These are phyloP conservation scores for Clavispora carvajalis DNA, from an alignment of 805 yeast species.

Conservation along the genomic window DNA sequence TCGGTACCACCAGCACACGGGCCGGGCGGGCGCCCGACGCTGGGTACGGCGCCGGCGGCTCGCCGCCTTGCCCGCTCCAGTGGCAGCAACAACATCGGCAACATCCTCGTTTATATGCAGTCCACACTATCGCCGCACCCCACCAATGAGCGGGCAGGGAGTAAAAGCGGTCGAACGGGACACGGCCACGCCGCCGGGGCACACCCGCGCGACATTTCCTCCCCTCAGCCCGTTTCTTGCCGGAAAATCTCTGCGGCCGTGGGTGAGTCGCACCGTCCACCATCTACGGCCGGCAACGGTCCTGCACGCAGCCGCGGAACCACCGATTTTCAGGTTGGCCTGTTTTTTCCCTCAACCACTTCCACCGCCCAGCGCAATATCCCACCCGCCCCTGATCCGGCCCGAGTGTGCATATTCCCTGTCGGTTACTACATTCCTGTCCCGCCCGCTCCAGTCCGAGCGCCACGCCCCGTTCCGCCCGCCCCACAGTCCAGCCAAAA, in stretches of 20 bases:
- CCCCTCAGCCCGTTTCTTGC: no score
- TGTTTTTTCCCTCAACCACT: slow-evolving; percentile 3
- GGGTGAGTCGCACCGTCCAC: neutral
- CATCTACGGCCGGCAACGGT: neutral
- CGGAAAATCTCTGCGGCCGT: no score
- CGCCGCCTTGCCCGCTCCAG: no score
- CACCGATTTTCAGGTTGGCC: slow-evolving; percentile 1
- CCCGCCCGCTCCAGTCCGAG: neutral
- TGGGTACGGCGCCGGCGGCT: no score
- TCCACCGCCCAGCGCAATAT: neutral
- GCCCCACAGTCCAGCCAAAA: no score
- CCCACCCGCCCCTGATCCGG: neutral
- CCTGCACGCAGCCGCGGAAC: neutral
- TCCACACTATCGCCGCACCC: no score
- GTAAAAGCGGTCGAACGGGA: no score
- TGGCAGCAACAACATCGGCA: no score
- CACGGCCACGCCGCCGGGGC: no score
- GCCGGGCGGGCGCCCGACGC: neutral
- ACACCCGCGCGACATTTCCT: no score
- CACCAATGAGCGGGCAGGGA: no score
- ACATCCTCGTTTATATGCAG: no score
- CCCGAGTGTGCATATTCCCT: neutral
- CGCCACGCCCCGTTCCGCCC: neutral
- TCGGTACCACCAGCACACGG: neutral
- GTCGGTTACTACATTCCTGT: neutral